Evolutionary conservation across 495 filamentous ascomycete genomes (phyloP), one percentile per base, ranked within the genome.

Genomic region (Lepraria neglecta): DNA sequence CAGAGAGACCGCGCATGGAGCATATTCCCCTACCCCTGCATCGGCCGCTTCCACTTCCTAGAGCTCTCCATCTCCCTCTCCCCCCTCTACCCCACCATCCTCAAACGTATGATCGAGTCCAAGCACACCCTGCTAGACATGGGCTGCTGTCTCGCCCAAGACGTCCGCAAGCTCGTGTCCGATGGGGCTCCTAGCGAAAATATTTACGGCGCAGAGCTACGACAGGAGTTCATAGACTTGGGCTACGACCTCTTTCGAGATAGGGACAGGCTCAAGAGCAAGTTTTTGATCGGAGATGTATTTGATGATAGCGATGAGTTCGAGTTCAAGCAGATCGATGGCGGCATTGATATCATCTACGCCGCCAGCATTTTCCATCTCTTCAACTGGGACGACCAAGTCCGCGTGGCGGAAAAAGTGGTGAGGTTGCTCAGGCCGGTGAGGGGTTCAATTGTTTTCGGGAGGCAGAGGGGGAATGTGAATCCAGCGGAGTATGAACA

Each of bases 281-380:
- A 53, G 0, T 72, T 74, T 50, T 52, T 60, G 11, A 59, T 52
- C 11, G 77, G 73, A 3, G 74, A 78, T 57, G 56, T 78, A 5
- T 78, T 88, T 59, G 78, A 82, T 31, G 60, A 71, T 3, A 60
- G 6, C 6, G 35, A 74, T 10, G 24, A 24, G 48, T 63, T 50
- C 17, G 78, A 3, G 68, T 27, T 0, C 4, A 35, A 69, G 27
- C 17, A 2, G 63, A 84, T 27, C 24, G 65, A 72, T 6, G 76
- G 75, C 7, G 71, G 73, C 46, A 63, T 87, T 0, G 78, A 85
- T 58, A 81, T 87, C 30, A 67, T 85, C 46, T 78, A 83, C 61
- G 76, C 79, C 0, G 72, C 71, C 3, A 78, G 77, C 0, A 81
- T 88, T 63, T 80, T 88, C 48, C 84, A 87, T 59, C 72, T 87